phyloP scores from a whole-genome alignment of 2,329 filamentous ascomycete genomes.

The Colletotrichum chrysophilum region DNA sequence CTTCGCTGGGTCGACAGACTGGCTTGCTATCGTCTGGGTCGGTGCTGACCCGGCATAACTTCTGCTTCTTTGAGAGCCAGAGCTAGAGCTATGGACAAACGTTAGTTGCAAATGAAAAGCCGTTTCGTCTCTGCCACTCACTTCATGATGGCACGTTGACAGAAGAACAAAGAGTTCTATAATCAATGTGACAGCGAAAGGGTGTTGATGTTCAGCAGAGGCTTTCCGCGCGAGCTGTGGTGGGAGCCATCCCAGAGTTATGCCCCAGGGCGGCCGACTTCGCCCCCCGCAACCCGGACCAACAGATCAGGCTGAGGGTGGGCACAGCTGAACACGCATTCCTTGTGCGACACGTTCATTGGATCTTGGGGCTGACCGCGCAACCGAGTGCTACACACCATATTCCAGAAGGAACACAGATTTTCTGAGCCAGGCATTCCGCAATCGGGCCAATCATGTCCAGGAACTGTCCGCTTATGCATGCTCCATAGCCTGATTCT shows the following conservation, averaged over 20 bases:
- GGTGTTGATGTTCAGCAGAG: neutral
- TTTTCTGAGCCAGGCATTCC: neutral
- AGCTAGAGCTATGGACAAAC: neutral
- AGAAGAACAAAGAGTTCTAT: neutral
- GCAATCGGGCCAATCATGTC: neutral
- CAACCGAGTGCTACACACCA: neutral
- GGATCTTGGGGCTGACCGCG: neutral
- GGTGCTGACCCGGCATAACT: neutral
- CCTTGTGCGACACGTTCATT: neutral
- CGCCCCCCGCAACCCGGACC: neutral
- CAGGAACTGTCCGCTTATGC: neutral
- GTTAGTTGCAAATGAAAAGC: neutral
- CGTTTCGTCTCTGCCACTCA: neutral
- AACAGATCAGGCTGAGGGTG: neutral
- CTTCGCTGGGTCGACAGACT: neutral
- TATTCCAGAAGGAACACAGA: neutral
- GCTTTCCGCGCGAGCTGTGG: neutral
- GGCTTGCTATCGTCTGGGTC: neutral
- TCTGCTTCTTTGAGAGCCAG: neutral
- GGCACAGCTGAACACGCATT: neutral
- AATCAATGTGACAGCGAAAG: neutral
- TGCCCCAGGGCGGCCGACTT: neutral
- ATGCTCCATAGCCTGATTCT: neutral
- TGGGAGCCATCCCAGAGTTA: neutral
- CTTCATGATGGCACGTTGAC: neutral